These are phyloP conservation scores for Tagetes patula DNA, from an alignment of 129 eudicot genomes.

Conservation along the genomic window DNA sequence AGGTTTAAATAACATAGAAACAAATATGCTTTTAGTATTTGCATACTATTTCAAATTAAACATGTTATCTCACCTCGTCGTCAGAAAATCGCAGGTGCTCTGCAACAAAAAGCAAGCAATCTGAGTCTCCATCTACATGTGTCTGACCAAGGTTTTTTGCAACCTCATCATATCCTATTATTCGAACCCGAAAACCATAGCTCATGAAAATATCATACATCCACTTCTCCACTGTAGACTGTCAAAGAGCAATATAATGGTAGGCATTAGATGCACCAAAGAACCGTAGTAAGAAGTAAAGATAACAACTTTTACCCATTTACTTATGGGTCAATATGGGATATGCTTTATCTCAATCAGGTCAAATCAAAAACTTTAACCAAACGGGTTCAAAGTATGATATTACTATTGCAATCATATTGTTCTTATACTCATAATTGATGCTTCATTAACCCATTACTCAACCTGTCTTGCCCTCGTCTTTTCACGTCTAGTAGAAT, in stretches of 20 bases:
- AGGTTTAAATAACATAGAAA: slow-evolving; percentile 1
- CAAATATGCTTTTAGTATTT: background rate
- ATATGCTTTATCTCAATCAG: slow-evolving; percentile 2
- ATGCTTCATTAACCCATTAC: background rate
- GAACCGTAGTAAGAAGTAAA: background rate
- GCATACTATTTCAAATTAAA: background rate
- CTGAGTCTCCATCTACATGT: slow-evolving; percentile 25
- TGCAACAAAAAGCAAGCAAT: slow-evolving; percentile 60
- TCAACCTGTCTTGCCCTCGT: background rate
- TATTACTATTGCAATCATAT: background rate
- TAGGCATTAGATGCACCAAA: background rate
- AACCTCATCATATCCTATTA: slow-evolving; percentile 57
- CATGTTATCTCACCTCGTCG: slow-evolving; percentile 58
- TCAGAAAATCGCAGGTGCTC: slow-evolving; percentile 84
- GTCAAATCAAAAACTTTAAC: background rate
- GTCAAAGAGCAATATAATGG: background rate
- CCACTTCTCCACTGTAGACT: slow-evolving; percentile 52
- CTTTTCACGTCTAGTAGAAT: slow-evolving; percentile 5
- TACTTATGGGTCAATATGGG: background rate
- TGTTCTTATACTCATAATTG: background rate
- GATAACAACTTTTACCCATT: background rate
- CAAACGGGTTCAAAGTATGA: background rate
- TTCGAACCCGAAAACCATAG: slow-evolving; percentile 65
- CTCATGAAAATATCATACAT: slow-evolving; percentile 69
- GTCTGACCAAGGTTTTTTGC: slow-evolving; percentile 50